These are phyloP conservation scores for Globisporangium mamillatum DNA, from an alignment of 352 stramenopile genomes.

Conservation along the genomic window DNA sequence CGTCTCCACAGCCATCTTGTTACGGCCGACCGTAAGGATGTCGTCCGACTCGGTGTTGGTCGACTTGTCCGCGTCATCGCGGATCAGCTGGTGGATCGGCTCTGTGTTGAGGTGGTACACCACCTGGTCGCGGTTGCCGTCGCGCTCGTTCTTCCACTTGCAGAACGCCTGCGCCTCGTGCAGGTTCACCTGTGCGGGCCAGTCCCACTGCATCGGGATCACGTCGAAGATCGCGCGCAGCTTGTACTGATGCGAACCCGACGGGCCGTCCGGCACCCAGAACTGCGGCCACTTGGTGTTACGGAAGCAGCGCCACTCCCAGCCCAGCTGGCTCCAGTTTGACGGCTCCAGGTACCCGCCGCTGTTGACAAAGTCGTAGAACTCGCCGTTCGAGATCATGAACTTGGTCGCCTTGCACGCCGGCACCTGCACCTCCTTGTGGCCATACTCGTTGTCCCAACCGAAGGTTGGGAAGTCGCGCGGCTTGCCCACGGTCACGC, in stretches of 20 bases:
- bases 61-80: conserved; percentile 56
- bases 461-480: conserved; percentile 92
- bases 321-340: conserved; percentile 92
- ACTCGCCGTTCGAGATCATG: conserved; percentile 96
- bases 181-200: conserved; percentile 95
- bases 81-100: conserved; percentile 91
- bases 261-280: conserved; percentile 90
- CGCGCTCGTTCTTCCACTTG: conserved; percentile 78
- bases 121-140: conserved; percentile 59
- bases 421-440: conserved; percentile 81
- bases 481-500: conserved; percentile 89
- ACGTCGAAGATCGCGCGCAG: conserved; percentile 92
- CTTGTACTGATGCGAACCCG: conserved; percentile 92
- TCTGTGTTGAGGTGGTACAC: conserved; percentile 91
- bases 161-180: conserved; percentile 95
- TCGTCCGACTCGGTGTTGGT: conserved; percentile 53
- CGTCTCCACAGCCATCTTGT: conserved; percentile 39
- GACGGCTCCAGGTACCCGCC: conserved; percentile 90
- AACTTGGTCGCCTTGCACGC: conserved; percentile 88
- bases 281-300: conserved; percentile 97
- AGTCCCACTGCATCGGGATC: conserved; percentile 93
- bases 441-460: conserved; percentile 98
- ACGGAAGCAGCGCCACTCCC: conserved; percentile 93
- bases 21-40: conserved; percentile 57
- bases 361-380: conserved; percentile 92